Evolutionary conservation across 2,329 filamentous ascomycete genomes (phyloP), one percentile per base, ranked within the genome.

Genomic region (Pseudogymnoascus sp.): DNA sequence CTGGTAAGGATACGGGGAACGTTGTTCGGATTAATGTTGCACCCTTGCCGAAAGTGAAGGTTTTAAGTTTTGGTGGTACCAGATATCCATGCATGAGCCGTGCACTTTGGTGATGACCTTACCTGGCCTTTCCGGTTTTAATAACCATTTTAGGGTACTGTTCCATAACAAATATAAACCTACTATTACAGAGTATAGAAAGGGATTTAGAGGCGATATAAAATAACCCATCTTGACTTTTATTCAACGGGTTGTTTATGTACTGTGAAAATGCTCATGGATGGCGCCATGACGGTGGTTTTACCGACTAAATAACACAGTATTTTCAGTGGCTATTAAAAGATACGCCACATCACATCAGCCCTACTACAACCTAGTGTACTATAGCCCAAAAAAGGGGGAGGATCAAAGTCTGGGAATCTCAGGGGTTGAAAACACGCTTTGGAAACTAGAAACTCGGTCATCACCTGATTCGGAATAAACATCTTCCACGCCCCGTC

Each of bases 11-110:
- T 53, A 53, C 28, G 47, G 47, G 47, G 47, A 53, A 53, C 47
- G 47, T 53, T 33, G 47, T 6, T 33, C 47, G 47, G 47, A 53
- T 53, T 53, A 53, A 53, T 18, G 47, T 53, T 33, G 47, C 15
- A 53, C 47, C 47, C 28, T 53, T 53, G 25, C 47, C 47, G 47
- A 53, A 53, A 6, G 47, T 53, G 47, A 53, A 53, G 43, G 43
- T 53, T 53, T 53, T 53, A 53, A 53, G 47, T 53, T 53, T 53
- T 53, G 47, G 25, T 53, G 47, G 25, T 53, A 47, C 22, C 47
- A 33, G 9, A 33, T 53, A 53, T 53, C 33, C 47, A 53, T 53
- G n/a, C 5, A 53, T 53, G 47, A 53, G 47, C 47, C 47, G 47
- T 53, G 47, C 47, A 53, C 43, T 33, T 11, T 18, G 25, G 43